Percentiles rank a stretch among this genome's conserved stretches.
These are phyloP conservation scores for Russula sp. DNA, from an alignment of 768 basidiomycete genomes.

Conservation along the genomic window DNA sequence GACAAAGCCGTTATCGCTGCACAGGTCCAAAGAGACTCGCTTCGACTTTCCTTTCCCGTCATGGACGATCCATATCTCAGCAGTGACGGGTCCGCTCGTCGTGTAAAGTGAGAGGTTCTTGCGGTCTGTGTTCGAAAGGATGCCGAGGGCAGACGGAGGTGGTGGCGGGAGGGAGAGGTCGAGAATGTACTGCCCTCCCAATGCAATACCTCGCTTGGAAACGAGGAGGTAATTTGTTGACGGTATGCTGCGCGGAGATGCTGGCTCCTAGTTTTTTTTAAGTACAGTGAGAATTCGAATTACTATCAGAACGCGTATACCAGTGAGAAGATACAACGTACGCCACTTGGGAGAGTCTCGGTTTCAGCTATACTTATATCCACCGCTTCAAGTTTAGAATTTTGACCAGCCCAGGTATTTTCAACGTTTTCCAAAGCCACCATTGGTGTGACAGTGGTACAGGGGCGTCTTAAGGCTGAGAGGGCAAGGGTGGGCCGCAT, in stretches of 20 bases:
- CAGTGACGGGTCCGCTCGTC: neutral
- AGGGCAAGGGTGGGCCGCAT: too few relatives aligned
- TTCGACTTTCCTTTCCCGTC: neutral
- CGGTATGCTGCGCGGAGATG: neutral
- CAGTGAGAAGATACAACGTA: neutral
- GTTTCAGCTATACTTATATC: neutral
- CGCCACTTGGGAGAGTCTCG: neutral
- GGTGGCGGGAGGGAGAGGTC: neutral
- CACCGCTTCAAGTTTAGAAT: neutral
- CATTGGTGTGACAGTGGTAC: neutral
- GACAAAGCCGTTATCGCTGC: neutral
- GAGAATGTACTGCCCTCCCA: conserved; percentile 1
- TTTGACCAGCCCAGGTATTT: neutral
- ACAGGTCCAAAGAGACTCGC: neutral
- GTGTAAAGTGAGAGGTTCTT: conserved; percentile 6
- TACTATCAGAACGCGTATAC: neutral
- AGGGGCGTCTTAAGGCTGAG: neutral
- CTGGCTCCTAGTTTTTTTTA: neutral
- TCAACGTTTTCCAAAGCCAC: neutral
- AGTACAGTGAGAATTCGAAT: neutral
- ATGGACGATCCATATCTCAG: conserved; percentile 1
- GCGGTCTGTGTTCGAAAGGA: too few relatives aligned
- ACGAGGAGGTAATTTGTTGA: neutral
- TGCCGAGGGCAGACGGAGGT: neutral
- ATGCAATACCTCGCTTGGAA: neutral